Conservation (phyloP, 75 land plant genomes). For the Chamaecyparis obtusa region DNA sequence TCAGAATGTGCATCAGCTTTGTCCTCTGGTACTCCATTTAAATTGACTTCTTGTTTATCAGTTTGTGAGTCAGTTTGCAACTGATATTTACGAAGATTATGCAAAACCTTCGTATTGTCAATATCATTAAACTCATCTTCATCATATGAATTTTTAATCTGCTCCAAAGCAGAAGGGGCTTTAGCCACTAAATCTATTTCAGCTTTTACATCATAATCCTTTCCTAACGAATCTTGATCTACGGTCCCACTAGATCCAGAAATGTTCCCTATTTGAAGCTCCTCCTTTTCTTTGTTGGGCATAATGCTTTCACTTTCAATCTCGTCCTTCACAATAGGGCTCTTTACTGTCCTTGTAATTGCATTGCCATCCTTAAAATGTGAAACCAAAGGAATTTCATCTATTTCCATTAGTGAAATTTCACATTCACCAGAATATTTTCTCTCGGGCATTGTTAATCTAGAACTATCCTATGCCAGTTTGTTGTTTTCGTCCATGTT, state of each 20-base stretch:
- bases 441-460: background rate
- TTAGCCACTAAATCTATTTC: background rate
- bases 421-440: conserved; percentile 3
- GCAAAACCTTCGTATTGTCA: conserved; percentile 35
- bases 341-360: background rate
- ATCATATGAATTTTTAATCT: conserved; percentile 8
- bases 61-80: conserved; percentile 11
- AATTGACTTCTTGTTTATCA: conserved; percentile 11
- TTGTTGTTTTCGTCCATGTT: conserved; percentile 16
- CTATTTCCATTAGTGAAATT: conserved; percentile 9
- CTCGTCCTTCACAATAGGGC: background rate
- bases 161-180: conserved; percentile 8
- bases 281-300: background rate
- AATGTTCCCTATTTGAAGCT: background rate
- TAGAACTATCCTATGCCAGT: background rate
- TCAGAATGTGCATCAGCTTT: conserved; percentile 7
- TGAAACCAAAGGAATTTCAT: background rate
- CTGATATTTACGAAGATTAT: conserved; percentile 26
- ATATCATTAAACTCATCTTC: conserved; percentile 30
- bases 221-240: background rate
- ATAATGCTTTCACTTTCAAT: background rate
- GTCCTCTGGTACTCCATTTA: conserved; percentile 4
- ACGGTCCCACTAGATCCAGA: background rate
- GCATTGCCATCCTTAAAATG: background rate
- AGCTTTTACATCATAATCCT: background rate